Conservation (phyloP, 352 stramenopile species). For the Pythium vanterpoolii region DNA sequence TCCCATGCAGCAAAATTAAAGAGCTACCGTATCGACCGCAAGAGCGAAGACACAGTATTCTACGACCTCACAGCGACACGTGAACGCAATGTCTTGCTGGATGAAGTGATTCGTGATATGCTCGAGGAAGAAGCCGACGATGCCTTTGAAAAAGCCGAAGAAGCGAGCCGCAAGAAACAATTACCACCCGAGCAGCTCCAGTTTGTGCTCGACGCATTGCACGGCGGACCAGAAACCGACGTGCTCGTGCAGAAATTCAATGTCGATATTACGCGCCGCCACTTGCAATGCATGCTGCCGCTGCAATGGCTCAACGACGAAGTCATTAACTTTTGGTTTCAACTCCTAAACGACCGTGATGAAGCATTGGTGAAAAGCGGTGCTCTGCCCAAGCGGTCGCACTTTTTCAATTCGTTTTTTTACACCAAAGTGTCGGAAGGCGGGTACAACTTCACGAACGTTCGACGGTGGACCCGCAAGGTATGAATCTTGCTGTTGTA, state of each 20-base stretch:
- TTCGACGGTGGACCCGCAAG: constrained; percentile 82
- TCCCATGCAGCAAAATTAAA: constrained; percentile 5
- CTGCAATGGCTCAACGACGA: constrained; percentile 77
- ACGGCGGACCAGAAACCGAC: constrained; percentile 48
- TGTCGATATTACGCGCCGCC: constrained; percentile 68
- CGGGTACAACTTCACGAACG: constrained; percentile 83
- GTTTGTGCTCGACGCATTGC: constrained; percentile 48
- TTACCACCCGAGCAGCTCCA: constrained; percentile 60
- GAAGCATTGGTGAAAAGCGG: constrained; percentile 47
- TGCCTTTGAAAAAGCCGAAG: constrained; percentile 49
- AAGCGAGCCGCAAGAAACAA: constrained; percentile 43
- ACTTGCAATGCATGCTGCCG: constrained; percentile 71
- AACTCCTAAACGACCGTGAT: constrained; percentile 75
- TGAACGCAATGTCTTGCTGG: constrained; percentile 32
- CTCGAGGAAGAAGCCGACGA: constrained; percentile 57
- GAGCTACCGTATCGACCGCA: constrained; percentile 16
- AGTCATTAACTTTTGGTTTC: constrained; percentile 87
- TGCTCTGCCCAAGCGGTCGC: constrained; percentile 46
- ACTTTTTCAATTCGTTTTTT: constrained; percentile 90
- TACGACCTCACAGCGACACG: constrained; percentile 17
- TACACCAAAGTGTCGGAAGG: constrained; percentile 78
- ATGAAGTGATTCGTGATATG: constrained; percentile 58
- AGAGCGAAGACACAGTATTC: constrained; percentile 12
- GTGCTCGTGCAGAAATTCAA: constrained; percentile 82
- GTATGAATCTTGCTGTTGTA: constrained; percentile 1